These are phyloP conservation scores for Platanthera zijinensis DNA, from an alignment of 106 monocot genomes.

Conservation along the genomic window DNA sequence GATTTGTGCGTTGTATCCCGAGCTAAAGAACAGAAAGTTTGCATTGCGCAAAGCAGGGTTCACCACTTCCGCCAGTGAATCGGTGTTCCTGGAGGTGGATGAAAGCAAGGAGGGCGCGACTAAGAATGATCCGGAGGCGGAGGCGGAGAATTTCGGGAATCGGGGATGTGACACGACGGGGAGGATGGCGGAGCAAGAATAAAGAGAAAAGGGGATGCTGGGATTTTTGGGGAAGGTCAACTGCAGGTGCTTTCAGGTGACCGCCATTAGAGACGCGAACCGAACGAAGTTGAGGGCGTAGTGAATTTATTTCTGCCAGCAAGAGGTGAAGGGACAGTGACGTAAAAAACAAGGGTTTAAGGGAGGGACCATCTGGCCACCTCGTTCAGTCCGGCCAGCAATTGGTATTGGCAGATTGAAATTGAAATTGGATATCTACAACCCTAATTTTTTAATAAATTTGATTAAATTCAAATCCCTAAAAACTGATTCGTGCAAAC, in stretches of 20 bases:
- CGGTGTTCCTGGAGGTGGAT: not conserved
- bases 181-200: not conserved
- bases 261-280: not conserved
- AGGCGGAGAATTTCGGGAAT: not conserved
- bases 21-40: slow-evolving; percentile 21
- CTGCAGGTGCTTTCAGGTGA: slow-evolving; percentile 15
- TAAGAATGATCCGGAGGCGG: not conserved
- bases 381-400: too few species aligned
- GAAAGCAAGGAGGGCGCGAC: not conserved
- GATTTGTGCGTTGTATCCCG: slow-evolving; percentile 65
- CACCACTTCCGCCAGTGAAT: not conserved
- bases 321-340: too few species aligned
- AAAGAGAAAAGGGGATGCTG: not conserved
- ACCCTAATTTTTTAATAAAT: too few species aligned
- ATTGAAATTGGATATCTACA: too few species aligned
- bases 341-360: too few species aligned
- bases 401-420: too few species aligned
- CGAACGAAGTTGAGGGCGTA: too few species aligned
- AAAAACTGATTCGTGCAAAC: too few species aligned
- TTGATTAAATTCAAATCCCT: too few species aligned
- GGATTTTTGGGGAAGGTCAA: slow-evolving; percentile 14
- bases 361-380: too few species aligned
- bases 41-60: slow-evolving; percentile 11
- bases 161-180: not conserved
- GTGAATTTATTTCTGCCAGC: too few species aligned